These are phyloP conservation scores for Larix kaempferi DNA, from an alignment of 75 land plant species.

Conservation along the genomic window DNA sequence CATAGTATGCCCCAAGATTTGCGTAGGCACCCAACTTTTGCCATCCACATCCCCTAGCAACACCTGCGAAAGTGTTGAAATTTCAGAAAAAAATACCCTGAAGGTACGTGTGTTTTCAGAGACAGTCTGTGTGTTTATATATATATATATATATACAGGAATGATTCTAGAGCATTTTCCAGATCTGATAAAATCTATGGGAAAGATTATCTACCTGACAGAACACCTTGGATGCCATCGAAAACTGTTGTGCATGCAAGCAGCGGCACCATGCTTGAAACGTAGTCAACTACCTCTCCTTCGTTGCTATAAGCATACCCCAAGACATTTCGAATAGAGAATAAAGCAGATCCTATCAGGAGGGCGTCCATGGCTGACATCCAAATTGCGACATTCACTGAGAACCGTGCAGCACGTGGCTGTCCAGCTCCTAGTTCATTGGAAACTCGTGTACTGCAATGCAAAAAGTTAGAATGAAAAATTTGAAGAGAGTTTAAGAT, in stretches of 20 bases:
- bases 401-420: conserved; percentile 44
- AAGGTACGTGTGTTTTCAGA: too few species aligned
- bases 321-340: conserved; percentile 50
- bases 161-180: too few species aligned
- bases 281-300: conserved; percentile 57
- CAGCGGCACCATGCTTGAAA: conserved; percentile 68
- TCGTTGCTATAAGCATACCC: conserved; percentile 73
- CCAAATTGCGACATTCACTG: conserved; percentile 29
- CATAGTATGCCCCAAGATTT: conserved; percentile 77
- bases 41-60: conserved; percentile 86
- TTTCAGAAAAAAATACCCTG: neutral
- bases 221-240: conserved; percentile 79
- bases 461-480: neutral
- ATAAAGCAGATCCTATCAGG: conserved; percentile 22
- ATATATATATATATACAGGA: too few species aligned
- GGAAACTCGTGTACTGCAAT: conserved; percentile 64
- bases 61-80: conserved; percentile 29
- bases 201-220: conserved; percentile 49
- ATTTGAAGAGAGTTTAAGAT: neutral
- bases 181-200: too few species aligned
- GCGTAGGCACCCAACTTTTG: conserved; percentile 65
- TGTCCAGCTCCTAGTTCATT: conserved; percentile 83
- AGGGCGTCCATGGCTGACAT: conserved; percentile 45
- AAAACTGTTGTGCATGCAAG: conserved; percentile 55
- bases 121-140: too few species aligned